These are phyloP conservation scores for Iberis pinnata DNA, from an alignment of 345 rosid genomes.

Conservation along the genomic window DNA sequence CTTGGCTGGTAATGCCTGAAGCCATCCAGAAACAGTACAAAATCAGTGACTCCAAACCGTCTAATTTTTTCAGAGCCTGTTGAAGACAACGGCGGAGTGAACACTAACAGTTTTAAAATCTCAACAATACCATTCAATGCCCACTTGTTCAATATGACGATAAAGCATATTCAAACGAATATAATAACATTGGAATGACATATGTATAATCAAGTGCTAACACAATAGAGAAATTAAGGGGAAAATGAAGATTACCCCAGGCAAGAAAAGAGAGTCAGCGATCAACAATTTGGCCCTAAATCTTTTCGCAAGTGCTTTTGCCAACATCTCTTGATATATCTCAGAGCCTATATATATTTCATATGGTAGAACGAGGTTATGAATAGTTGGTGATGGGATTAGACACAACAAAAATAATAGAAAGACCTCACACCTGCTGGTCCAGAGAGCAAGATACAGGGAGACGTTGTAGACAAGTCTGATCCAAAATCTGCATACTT, in stretches of 20 bases:
- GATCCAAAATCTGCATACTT: constrained; percentile 59
- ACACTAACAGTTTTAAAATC: background rate
- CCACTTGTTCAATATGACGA: constrained; percentile 5
- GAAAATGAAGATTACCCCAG: constrained; percentile 71
- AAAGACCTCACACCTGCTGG: constrained; percentile 68
- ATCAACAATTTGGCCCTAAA: constrained; percentile 72
- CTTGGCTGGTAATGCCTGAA: constrained; percentile 61
- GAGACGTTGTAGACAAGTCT: constrained; percentile 66
- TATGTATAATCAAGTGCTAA: background rate
- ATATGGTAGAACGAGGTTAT: constrained; percentile 5
- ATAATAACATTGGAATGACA: constrained; percentile 1
- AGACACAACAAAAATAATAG: too few species aligned
- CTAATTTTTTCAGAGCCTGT: background rate
- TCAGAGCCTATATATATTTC: constrained; percentile 60
- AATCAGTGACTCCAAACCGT: constrained; percentile 11
- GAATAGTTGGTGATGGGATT: too few species aligned
- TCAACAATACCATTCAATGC: constrained; percentile 4
- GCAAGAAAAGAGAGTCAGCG: constrained; percentile 77
- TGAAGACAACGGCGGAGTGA: background rate
- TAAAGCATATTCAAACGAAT: background rate
- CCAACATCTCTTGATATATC: constrained; percentile 90
- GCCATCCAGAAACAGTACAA: constrained; percentile 19
- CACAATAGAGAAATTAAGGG: background rate
- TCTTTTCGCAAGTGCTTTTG: constrained; percentile 83
- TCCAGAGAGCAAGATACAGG: constrained; percentile 87